Evolutionary conservation across 495 filamentous ascomycete genomes (phyloP), one percentile per base, ranked within the genome.

Genomic region (Xylaria cubensis): DNA sequence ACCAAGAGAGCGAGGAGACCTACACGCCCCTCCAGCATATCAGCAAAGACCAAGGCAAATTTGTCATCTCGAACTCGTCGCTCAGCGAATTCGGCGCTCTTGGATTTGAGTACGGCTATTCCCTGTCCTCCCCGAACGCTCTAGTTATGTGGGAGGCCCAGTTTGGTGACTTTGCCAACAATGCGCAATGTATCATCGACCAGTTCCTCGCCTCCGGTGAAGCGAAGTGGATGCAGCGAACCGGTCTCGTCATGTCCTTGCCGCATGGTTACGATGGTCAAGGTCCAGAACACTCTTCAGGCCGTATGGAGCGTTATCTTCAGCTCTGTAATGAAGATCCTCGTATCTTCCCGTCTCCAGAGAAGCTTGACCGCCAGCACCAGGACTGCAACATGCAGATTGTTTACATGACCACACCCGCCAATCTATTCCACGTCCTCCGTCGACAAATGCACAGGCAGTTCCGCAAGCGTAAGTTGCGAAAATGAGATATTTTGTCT

Each of bases 301-400:
- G 94, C 64, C 90, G 96, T 79, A 94, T 99, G 87, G 96, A 99
- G 86, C 92, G 96, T 75, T 99, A 96, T 85, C 87, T 99, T 71
- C 97, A 98, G 83, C 90, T 99, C 73, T 97, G 93, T 84, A 98
- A 99, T 84, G 96, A 99, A 82, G 96, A 99, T 82, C 94, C 96
- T 42, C 92, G 97, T 67, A 86, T 97, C 72, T 98, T 94, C 90
- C 96, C 96, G 59, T 84, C 88, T 3, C 83, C 86, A 29, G 93
- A 97, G 72, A 97, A 96, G 86, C 89, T 98, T 62, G 91, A 97
- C 41, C 94, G 96, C 76, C 96, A 99, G 82, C 96, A 99, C 86
- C 96, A 99, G 84, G 96, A 99, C 84, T 97, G 93, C 88, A 99
- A 99, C 84, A 97, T 99, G 94, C 96, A 99, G 86, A 91, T 99